phyloP scores from a whole-genome alignment of 805 yeast genomes.

The Starmera caribaea region DNA sequence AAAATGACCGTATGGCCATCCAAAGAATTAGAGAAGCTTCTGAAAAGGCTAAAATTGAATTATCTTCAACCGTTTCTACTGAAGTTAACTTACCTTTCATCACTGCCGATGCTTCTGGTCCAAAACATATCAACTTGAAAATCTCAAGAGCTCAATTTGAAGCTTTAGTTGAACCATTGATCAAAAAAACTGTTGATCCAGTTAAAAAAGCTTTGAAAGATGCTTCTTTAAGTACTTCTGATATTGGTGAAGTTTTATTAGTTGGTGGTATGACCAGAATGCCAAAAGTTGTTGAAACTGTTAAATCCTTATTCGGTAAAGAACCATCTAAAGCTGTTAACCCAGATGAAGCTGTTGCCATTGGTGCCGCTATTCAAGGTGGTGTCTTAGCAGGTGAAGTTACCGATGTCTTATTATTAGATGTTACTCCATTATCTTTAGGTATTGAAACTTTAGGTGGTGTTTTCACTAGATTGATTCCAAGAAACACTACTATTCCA shows the following conservation, averaged over 20 bases:
- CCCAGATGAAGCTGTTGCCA: conserved; percentile 85
- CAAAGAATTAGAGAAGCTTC: conserved; percentile 76
- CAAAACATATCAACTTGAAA: conserved; percentile 51
- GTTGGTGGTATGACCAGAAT: conserved; percentile 90
- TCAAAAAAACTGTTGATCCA: conserved; percentile 62
- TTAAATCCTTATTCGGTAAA: conserved; percentile 49
- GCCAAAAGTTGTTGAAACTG: conserved; percentile 69
- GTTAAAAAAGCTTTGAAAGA: conserved; percentile 71
- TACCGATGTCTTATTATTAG: conserved; percentile 67
- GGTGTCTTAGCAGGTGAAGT: conserved; percentile 80
- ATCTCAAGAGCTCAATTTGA: conserved; percentile 66
- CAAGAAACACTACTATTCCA: conserved; percentile 70
- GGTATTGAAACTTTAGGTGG: conserved; percentile 83
- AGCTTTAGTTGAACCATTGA: conserved; percentile 52
- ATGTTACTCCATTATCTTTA: conserved; percentile 71
- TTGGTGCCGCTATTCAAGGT: conserved; percentile 88
- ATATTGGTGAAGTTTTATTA: conserved; percentile 65
- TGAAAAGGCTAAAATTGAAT: conserved; percentile 68
- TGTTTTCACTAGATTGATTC: conserved; percentile 65
- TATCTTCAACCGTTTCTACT: conserved; percentile 55
- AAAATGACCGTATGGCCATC: conserved; percentile 36
- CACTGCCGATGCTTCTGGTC: conserved; percentile 32
- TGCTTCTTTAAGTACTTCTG: conserved; percentile 55
- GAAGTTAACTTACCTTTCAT: conserved; percentile 67
- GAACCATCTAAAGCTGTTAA: conserved; percentile 69